Base-by-base conservation (phyloP, 257 asterid genomes). In the Solanum bulbocastanum region DNA sequence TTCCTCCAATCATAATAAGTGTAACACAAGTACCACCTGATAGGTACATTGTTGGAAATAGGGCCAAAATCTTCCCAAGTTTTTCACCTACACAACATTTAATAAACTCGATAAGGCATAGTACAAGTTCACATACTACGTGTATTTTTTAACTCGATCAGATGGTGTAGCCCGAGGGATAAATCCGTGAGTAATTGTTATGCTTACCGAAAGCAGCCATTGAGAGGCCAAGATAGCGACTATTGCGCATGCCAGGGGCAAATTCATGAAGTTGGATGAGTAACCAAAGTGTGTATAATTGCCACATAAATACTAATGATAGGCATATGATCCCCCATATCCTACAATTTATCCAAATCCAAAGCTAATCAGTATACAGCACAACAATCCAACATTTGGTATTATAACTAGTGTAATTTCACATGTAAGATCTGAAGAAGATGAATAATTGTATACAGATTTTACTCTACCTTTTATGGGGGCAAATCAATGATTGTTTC, bases 1-100 rank as follows among this genome's bases (percentile, higher is more conserved):
- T 91, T 20, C 98, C 98, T 87, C 99, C 99, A 36, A 95, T 94
- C 92, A 96, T 94, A 89, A 95, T 92, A 5, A 96, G 90, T 81
- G 98, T 85, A n/a, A 95, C 98, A 49, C 99, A 96, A 65, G 99
- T 96, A 66, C 99, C 99, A 32, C 99, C 98, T 25, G 99, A 95
- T 27, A 96, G 91, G 87, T 96, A 96, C 90, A 92, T 88, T 58
- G 96, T 96, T 32, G 99, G 99, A 89, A 95, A 92, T 79, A 95
- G 88, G 30, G 96, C 96, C 89, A 93, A 73, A 46, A 94, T 49
- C 83, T 96, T 96, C 37, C 98, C 99, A 58, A 89, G 82, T 81
- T 89, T 94, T 85, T 91, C 95, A 86, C 99, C 99, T 96, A 86
- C 66, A 6, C 52, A 1, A 36, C 33, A 74, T 23, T 37, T 37